Conservation (phyloP, 2,329 filamentous ascomycete genomes). For the Neocucurbitaria cava region DNA sequence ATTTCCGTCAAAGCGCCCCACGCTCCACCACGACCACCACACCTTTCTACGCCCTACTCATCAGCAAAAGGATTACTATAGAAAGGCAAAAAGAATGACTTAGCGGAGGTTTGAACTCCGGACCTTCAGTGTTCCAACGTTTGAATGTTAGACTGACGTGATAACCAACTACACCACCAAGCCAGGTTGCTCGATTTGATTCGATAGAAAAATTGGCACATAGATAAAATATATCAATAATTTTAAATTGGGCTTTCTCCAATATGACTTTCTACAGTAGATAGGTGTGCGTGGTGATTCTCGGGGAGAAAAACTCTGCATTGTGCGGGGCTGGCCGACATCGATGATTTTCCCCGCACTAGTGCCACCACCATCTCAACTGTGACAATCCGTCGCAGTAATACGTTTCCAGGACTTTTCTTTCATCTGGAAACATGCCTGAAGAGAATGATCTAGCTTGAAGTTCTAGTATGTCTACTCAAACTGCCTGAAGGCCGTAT, state of each 20-base stretch:
- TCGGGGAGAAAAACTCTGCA: background rate
- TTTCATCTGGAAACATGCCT: too few relatives aligned
- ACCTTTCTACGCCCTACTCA: constrained; percentile 18
- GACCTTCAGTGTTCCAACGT: constrained; percentile 19
- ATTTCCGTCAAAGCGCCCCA: too few relatives aligned
- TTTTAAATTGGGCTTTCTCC: background rate
- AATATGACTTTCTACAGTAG: background rate
- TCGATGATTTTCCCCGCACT: background rate
- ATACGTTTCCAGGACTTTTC: too few relatives aligned
- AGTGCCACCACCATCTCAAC: background rate
- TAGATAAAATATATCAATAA: background rate
- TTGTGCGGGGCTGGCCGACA: background rate
- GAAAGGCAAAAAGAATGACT: constrained; percentile 4
- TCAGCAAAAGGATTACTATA: background rate
- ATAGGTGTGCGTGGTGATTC: background rate
- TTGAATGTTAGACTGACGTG: constrained; percentile 55
- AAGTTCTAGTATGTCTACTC: too few relatives aligned
- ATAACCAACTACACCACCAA: constrained; percentile 57
- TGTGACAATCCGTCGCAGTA: too few relatives aligned
- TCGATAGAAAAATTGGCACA: background rate
- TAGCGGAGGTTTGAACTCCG: constrained; percentile 19
- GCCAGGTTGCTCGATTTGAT: constrained; percentile 21
- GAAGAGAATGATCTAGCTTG: too few relatives aligned
- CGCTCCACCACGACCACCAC: constrained; percentile 49
- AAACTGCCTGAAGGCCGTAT: too few relatives aligned